These are phyloP conservation scores for Huntiella savannae DNA, from an alignment of 2,329 filamentous ascomycete genomes.

Conservation along the genomic window DNA sequence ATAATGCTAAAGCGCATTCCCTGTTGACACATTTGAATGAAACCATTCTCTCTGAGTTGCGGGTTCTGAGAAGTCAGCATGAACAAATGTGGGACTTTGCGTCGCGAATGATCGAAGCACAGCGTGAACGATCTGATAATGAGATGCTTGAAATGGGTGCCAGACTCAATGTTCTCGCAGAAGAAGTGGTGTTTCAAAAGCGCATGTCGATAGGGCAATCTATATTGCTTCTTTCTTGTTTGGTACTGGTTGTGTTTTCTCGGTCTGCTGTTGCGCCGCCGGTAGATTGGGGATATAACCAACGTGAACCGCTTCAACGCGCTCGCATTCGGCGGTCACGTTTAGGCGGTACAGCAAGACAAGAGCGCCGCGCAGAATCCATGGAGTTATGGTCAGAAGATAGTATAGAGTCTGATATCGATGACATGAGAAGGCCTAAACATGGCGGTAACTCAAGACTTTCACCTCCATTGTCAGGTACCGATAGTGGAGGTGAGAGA, in stretches of 20 bases:
- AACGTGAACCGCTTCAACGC: not conserved
- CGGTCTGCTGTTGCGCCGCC: constrained; percentile 16
- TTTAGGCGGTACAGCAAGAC: not conserved
- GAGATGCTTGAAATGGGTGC: constrained; percentile 68
- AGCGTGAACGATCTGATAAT: constrained; percentile 64
- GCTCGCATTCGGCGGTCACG: too few relatives aligned
- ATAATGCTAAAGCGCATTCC: constrained; percentile 60
- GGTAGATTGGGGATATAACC: not conserved
- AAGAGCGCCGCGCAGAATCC: not conserved
- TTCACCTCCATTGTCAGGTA: constrained; percentile 2
- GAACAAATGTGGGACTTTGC: constrained; percentile 95
- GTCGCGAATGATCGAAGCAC: constrained; percentile 73
- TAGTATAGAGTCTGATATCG: not conserved
- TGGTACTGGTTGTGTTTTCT: constrained; percentile 72
- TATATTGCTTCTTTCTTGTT: constrained; percentile 66
- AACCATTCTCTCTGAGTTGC: constrained; percentile 68
- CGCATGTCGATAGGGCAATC: constrained; percentile 87
- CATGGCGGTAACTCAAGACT: not conserved
- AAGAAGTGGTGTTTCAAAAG: constrained; percentile 75
- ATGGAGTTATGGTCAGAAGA: not conserved
- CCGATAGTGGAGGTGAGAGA: not conserved
- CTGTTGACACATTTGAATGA: constrained; percentile 75
- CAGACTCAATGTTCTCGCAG: constrained; percentile 73
- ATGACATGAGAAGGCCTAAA: not conserved
- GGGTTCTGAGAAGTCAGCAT: constrained; percentile 64